These are phyloP conservation scores for Macrolepiota albuminosa DNA, from an alignment of 768 basidiomycete species.

Conservation along the genomic window DNA sequence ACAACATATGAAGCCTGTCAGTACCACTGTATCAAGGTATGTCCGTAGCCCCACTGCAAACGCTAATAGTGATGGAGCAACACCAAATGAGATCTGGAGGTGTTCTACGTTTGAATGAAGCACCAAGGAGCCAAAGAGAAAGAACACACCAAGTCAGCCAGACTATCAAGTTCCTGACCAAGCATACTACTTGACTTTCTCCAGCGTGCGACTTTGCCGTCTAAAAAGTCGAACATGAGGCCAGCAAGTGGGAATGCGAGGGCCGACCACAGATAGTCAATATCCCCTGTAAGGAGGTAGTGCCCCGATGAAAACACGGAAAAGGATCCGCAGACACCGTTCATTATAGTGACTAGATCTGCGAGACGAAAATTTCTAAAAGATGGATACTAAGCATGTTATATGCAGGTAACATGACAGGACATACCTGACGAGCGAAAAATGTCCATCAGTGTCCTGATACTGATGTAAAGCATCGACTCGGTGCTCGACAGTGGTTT, in stretches of 20 bases:
- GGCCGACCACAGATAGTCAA: slow-evolving; percentile 81
- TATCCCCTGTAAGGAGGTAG: slow-evolving; percentile 78
- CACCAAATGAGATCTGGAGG: slow-evolving; percentile 90
- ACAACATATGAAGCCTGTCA: slow-evolving; percentile 91
- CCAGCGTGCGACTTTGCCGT: slow-evolving; percentile 98
- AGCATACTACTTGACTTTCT: slow-evolving; percentile 92
- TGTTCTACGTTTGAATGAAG: background rate
- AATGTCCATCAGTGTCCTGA: slow-evolving; percentile 88
- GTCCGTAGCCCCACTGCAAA: slow-evolving; percentile 91
- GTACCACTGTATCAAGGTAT: slow-evolving; percentile 80
- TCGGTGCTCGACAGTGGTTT: slow-evolving; percentile 19
- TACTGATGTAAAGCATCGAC: slow-evolving; percentile 70
- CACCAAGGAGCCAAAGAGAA: slow-evolving; percentile 1
- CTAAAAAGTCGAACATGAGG: slow-evolving; percentile 95
- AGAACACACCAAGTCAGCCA: slow-evolving; percentile 83
- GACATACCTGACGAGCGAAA: slow-evolving; percentile 88
- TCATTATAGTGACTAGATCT: slow-evolving; percentile 98
- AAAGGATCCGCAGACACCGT: slow-evolving; percentile 95
- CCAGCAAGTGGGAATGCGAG: slow-evolving; percentile 86
- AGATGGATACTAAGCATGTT: slow-evolving; percentile 5
- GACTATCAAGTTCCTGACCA: slow-evolving; percentile 95
- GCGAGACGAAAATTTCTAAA: slow-evolving; percentile 94
- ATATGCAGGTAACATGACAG: slow-evolving; percentile 11
- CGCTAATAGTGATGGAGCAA: slow-evolving; percentile 90
- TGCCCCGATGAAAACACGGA: slow-evolving; percentile 92